Evolutionary conservation across 768 basidiomycete genomes (phyloP).

Genomic region (Hydnomerulius pinastri): DNA sequence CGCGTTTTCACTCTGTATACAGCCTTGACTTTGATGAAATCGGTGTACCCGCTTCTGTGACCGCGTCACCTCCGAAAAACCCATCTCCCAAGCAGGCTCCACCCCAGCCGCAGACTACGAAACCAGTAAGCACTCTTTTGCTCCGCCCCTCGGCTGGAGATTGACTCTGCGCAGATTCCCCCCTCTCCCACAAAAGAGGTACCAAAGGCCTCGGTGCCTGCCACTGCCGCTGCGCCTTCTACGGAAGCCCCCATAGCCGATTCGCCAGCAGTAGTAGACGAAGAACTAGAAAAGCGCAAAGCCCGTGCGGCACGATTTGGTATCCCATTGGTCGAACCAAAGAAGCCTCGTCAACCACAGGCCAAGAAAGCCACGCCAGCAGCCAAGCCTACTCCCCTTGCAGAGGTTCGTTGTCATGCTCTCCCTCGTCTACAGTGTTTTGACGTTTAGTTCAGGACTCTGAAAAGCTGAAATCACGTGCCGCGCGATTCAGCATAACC

Average conservation of each 20-base stretch:
- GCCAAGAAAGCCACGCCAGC: conserved; percentile 11
- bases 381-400: neutral
- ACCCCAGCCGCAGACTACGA: neutral
- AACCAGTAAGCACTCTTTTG: neutral
- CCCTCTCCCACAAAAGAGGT: conserved; percentile 1
- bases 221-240: neutral
- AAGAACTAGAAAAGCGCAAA: conserved; percentile 58
- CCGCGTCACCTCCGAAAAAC: neutral
- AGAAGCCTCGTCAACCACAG: conserved; percentile 28
- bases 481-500: conserved; percentile 53
- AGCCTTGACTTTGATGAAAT: conserved; percentile 45
- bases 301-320: conserved; percentile 72
- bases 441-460: conserved; percentile 39
- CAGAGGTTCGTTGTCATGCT: neutral
- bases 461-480: conserved; percentile 53
- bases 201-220: conserved; percentile 1
- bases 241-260: conserved; percentile 1
- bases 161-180: conserved; percentile 1
- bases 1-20: conserved; percentile 9
- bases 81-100: conserved; percentile 7
- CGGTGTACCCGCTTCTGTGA: conserved; percentile 9
- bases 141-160: neutral
- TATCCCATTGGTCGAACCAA: conserved; percentile 56
- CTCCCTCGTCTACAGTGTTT: neutral
- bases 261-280: conserved; percentile 31